Conservation (phyloP, 139 green algal species). For the Eudorina sp. region DNA sequence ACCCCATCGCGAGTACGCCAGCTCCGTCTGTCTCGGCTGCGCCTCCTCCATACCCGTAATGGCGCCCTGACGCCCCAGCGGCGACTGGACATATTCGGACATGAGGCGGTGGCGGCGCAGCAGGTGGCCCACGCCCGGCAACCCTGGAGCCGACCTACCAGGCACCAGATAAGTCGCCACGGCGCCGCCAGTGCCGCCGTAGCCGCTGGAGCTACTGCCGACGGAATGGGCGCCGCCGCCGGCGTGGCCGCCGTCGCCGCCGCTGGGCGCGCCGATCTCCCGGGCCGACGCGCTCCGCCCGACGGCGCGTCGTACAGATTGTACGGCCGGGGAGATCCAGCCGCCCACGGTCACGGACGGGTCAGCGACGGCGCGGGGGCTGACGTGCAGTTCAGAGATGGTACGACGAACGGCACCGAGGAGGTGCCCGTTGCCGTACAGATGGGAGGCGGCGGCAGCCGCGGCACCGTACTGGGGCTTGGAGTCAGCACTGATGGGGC, state of each 20-base stretch:
- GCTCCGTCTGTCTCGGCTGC: neutral
- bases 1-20: neutral
- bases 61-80: neutral
- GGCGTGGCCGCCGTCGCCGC: neutral
- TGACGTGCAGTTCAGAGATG: neutral
- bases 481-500: too few relatives aligned
- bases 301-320: neutral
- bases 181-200: too few relatives aligned
- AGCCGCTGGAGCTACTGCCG: neutral
- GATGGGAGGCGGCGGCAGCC: too few relatives aligned
- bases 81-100: conserved; percentile 27
- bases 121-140: too few relatives aligned
- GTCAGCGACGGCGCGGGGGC: neutral
- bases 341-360: neutral
- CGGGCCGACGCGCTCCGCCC: conserved; percentile 19
- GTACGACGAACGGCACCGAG: neutral
- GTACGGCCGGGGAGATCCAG: neutral
- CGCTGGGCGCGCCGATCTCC: neutral
- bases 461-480: too few relatives aligned
- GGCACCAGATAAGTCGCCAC: too few relatives aligned
- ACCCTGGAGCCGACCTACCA: too few relatives aligned
- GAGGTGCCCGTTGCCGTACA: neutral
- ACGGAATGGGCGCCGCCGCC: neutral
- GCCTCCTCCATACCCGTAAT: neutral
- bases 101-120: neutral